Conservation (phyloP, 768 basidiomycete genomes). For the Mycena chlorophos region DNA sequence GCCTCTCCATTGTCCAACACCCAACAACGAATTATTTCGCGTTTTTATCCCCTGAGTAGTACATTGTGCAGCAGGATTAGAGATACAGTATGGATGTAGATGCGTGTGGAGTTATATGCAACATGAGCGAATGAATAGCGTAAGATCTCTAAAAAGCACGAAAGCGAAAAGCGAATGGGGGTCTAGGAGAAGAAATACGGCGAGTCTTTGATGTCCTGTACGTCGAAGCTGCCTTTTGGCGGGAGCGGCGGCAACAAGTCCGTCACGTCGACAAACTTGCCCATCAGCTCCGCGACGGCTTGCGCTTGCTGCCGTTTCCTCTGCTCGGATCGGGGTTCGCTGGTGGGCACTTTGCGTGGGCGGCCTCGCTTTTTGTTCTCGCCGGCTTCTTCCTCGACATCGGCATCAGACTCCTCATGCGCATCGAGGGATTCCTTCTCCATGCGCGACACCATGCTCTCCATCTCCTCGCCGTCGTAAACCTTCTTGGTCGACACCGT, state of each 20-base stretch:
- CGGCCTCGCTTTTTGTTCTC: conserved; percentile 22
- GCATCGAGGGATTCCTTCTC: conserved; percentile 23
- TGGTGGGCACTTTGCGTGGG: conserved; percentile 29
- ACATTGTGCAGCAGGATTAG: neutral
- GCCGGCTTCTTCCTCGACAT: conserved; percentile 5
- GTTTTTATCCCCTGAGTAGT: neutral
- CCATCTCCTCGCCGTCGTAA: conserved; percentile 19
- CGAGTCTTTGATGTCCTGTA: conserved; percentile 76
- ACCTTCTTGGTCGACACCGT: conserved; percentile 32
- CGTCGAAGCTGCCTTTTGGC: conserved; percentile 81
- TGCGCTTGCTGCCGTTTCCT: neutral
- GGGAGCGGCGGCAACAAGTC: conserved; percentile 83
- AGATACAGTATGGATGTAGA: conserved; percentile 1
- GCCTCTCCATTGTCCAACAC: too few species aligned
- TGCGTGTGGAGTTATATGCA: conserved; percentile 9
- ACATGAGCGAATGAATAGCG: conserved; percentile 8
- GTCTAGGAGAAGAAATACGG: conserved; percentile 91
- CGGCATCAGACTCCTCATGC: conserved; percentile 15
- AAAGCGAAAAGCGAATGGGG: too few species aligned
- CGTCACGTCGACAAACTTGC: conserved; percentile 72
- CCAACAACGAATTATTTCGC: neutral
- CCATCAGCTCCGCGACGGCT: conserved; percentile 29
- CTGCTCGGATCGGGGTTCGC: conserved; percentile 22
- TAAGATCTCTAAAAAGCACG: too few species aligned
- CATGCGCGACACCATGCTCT: conserved; percentile 3